Evolutionary conservation across 2,329 filamentous ascomycete species (phyloP), one percentile per base, ranked within the genome.

Genomic region (Tolypocladium album): DNA sequence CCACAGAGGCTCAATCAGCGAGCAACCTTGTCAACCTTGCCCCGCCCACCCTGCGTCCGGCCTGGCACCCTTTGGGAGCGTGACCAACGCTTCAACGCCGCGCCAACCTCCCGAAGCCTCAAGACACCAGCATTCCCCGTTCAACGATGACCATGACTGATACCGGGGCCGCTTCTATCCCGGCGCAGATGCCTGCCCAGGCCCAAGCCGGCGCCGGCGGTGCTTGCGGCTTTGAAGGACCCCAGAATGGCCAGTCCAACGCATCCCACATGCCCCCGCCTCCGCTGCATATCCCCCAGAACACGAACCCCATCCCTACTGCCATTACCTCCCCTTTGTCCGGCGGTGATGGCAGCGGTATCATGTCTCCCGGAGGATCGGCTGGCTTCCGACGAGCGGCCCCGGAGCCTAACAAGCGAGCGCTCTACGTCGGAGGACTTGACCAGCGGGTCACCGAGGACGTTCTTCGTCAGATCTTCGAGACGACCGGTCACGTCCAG

Each of bases 391-490:
- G 94, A 69, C 92, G 94, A 72, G 89, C 92, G 62, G 94, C 94
- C 58, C 94, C 94, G 60, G 94, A 99, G 80, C 94, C 94, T 64
- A 99, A 99, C 81, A 99, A 99, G 85, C 86, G 94, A 71, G 94
- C 94, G 61, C 80, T 99, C 63, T 99, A 99, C 71, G 90, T 99
- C 61, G 94, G 94, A 64, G 94, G 94, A 59, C 80, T 99, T 67
- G 94, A 99, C 74, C 91, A 92, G 69, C 86, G 94, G 66, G 93
- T 97, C 64, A 97, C 93, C 39, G 93, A 97, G 76, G 93, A 97
- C 72, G 91, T 97, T 60, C 78, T 97, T 74, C 91, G 92, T 71
- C 93, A 97, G 76, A 97, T 97, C 69, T 99, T 99, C 71, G 94
- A 99, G 81, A 99, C 94, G 8, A 97, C 92, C 61, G 94, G 94